Percentiles rank a stretch among this genome's conserved stretches.
Evolutionary conservation across 805 yeast species (phyloP).

Genomic region (Myxozyma neglecta): DNA sequence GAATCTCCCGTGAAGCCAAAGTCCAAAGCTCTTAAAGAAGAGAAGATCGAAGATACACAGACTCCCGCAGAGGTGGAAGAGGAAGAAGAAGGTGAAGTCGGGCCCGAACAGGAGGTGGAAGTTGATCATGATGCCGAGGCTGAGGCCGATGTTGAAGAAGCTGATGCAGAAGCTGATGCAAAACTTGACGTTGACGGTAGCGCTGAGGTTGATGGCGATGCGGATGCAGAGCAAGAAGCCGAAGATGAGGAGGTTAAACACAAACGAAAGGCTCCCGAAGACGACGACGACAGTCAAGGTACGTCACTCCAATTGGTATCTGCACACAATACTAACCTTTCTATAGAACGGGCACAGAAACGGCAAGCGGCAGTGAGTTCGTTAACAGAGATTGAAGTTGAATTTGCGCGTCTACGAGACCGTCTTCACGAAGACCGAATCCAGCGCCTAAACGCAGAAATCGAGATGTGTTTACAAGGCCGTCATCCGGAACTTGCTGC

Average conservation of each 20-base stretch:
- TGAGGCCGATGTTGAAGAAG: slow-evolving; percentile 28
- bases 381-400: slow-evolving; percentile 76
- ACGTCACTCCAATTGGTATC: slow-evolving; percentile 9
- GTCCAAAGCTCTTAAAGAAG: slow-evolving; percentile 31
- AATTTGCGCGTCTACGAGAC: slow-evolving; percentile 84
- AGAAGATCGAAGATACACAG: slow-evolving; percentile 34
- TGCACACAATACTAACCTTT: background rate
- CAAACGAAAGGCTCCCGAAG: background rate
- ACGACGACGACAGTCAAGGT: slow-evolving; percentile 29
- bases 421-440: slow-evolving; percentile 80
- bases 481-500: slow-evolving; percentile 82
- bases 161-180: slow-evolving; percentile 21
- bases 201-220: slow-evolving; percentile 21
- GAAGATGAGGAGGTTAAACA: background rate
- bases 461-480: slow-evolving; percentile 82
- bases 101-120: slow-evolving; percentile 34
- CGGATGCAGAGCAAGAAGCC: slow-evolving; percentile 31
- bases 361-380: slow-evolving; percentile 68
- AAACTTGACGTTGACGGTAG: slow-evolving; percentile 18
- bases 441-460: slow-evolving; percentile 72
- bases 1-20: background rate
- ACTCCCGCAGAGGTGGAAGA: slow-evolving; percentile 26
- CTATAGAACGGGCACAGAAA: slow-evolving; percentile 42
- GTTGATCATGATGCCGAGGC: slow-evolving; percentile 30
- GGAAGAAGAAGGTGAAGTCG: slow-evolving; percentile 9